phyloP scores from a whole-genome alignment of 176 grass and related monocot species.

The Pontederia crassipes region DNA sequence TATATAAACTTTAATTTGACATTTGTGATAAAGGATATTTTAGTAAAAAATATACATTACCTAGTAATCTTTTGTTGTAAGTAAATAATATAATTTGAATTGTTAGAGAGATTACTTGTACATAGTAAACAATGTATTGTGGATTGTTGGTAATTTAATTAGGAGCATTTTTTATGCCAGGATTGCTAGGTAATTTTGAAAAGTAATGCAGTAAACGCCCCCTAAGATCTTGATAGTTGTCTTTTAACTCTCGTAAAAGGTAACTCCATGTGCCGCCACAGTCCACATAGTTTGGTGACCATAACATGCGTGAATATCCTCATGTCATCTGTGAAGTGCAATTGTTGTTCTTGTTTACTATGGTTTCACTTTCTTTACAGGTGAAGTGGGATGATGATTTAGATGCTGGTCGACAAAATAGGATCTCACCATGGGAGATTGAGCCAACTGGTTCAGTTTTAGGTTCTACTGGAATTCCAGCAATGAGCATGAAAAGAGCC shows the following conservation, averaged over 20 bases:
- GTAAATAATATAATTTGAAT: too few relatives aligned
- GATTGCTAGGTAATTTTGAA: not conserved
- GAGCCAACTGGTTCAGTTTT: slow-evolving; percentile 41
- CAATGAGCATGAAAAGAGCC: slow-evolving; percentile 48
- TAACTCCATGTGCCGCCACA: too few relatives aligned
- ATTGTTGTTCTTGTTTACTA: not conserved
- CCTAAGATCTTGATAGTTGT: not conserved
- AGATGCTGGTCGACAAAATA: slow-evolving; percentile 37
- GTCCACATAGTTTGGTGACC: too few relatives aligned
- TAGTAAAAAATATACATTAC: too few relatives aligned
- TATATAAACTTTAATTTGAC: too few relatives aligned
- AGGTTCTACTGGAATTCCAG: slow-evolving; percentile 28
- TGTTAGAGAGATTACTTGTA: too few relatives aligned
- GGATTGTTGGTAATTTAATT: not conserved
- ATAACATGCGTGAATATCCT: not conserved
- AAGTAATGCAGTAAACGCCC: not conserved
- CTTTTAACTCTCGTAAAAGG: not conserved
- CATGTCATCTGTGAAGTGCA: not conserved
- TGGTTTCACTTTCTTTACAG: slow-evolving; percentile 32
- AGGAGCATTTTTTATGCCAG: not conserved
- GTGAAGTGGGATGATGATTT: slow-evolving; percentile 64
- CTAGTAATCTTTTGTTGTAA: too few relatives aligned
- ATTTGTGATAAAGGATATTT: too few relatives aligned
- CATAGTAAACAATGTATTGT: not conserved
- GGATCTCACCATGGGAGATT: slow-evolving; percentile 91